These are phyloP conservation scores for Phaeotremella fagi DNA, from an alignment of 768 basidiomycete genomes.

Conservation along the genomic window DNA sequence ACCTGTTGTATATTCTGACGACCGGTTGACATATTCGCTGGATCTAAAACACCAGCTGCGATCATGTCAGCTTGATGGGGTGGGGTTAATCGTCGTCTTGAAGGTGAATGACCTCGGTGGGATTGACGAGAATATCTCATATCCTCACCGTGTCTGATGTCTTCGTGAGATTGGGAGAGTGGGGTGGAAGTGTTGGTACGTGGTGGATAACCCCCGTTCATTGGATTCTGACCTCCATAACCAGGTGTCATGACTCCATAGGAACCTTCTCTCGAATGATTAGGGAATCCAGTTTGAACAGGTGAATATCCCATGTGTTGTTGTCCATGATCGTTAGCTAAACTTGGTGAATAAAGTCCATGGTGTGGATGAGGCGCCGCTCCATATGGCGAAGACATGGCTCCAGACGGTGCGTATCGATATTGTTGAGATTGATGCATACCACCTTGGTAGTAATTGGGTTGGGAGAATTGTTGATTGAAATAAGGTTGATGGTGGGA, in stretches of 20 bases:
- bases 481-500: constrained; percentile 30
- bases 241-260: constrained; percentile 33
- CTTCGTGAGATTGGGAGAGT: constrained; percentile 33
- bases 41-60: constrained; percentile 38
- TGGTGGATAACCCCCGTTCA: constrained; percentile 35
- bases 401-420: constrained; percentile 27
- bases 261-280: constrained; percentile 32
- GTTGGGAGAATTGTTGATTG: constrained; percentile 27
- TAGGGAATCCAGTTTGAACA: constrained; percentile 23
- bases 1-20: constrained; percentile 6
- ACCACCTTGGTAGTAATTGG: constrained; percentile 23
- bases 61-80: constrained; percentile 25
- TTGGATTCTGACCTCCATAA: constrained; percentile 19
- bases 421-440: constrained; percentile 27
- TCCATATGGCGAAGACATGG: constrained; percentile 27
- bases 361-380: constrained; percentile 24
- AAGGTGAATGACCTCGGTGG: constrained; percentile 5
- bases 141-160: constrained; percentile 3
- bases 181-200: constrained; percentile 37
- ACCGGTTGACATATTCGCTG: constrained; percentile 27
- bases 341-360: constrained; percentile 25
- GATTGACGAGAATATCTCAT: constrained; percentile 3
- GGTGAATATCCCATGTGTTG: constrained; percentile 35
- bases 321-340: constrained; percentile 23
- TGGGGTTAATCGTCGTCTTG: constrained; percentile 17